phyloP scores from a whole-genome alignment of 2,329 filamentous ascomycete genomes.

The Fusarium burgessii region DNA sequence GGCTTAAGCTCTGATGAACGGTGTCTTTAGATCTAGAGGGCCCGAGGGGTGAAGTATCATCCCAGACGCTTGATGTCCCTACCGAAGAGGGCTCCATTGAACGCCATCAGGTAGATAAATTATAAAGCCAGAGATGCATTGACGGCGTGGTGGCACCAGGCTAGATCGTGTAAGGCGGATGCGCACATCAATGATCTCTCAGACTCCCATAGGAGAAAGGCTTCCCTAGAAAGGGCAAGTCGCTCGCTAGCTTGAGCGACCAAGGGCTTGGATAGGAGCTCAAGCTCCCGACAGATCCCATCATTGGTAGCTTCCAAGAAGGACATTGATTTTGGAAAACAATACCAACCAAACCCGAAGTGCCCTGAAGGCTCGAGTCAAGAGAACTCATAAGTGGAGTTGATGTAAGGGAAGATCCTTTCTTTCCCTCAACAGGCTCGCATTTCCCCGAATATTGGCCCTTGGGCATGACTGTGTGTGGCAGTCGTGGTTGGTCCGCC shows the following conservation, averaged over 20 bases:
- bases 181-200: slow-evolving; percentile 32
- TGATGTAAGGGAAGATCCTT: slow-evolving; percentile 21
- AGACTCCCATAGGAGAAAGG: slow-evolving; percentile 22
- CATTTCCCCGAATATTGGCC: slow-evolving; percentile 17
- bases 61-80: slow-evolving; percentile 19
- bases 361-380: slow-evolving; percentile 36
- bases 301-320: slow-evolving; percentile 11
- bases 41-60: slow-evolving; percentile 4
- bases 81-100: slow-evolving; percentile 22
- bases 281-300: slow-evolving; percentile 17
- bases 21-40: slow-evolving; percentile 11
- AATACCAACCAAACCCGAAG: slow-evolving; percentile 2
- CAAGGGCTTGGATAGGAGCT: slow-evolving; percentile 5
- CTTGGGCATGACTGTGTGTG: background rate
- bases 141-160: slow-evolving; percentile 35
- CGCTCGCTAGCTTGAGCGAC: slow-evolving; percentile 13
- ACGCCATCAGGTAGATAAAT: slow-evolving; percentile 30
- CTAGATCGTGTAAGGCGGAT: slow-evolving; percentile 27
- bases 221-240: slow-evolving; percentile 17
- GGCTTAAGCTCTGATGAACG: slow-evolving; percentile 14
- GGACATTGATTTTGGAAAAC: slow-evolving; percentile 2
- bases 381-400: slow-evolving; percentile 30
- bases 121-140: slow-evolving; percentile 19
- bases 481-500: background rate
- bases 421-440: background rate